phyloP scores from a whole-genome alignment of 306 rosid species.

The Potentilla sterilis region DNA sequence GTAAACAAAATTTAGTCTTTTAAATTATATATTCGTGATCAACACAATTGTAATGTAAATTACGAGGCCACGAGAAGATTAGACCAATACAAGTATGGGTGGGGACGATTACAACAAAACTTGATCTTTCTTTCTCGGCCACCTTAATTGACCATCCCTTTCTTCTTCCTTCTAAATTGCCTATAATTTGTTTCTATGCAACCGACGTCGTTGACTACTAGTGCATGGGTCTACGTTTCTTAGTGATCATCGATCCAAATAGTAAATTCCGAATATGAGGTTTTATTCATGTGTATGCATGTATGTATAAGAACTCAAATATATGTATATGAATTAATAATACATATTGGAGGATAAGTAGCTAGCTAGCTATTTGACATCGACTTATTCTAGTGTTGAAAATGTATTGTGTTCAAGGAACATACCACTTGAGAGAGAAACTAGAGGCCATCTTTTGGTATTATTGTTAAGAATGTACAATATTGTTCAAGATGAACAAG shows the following conservation, averaged over 20 bases:
- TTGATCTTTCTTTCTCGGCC: slow-evolving; percentile 18
- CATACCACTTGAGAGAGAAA: neutral
- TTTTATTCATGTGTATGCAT: no score
- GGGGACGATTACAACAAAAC: slow-evolving; percentile 3
- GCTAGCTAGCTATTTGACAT: no score
- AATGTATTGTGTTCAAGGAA: no score
- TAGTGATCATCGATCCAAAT: neutral
- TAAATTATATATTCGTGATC: neutral
- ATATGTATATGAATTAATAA: no score
- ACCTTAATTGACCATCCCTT: slow-evolving; percentile 36
- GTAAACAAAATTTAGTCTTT: no score
- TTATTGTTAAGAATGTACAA: neutral
- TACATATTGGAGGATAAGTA: no score
- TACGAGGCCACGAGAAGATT: neutral
- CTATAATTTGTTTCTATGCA: neutral
- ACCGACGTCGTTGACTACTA: slow-evolving; percentile 14
- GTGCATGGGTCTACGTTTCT: neutral
- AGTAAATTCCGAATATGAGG: neutral
- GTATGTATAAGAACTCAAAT: no score
- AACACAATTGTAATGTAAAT: neutral
- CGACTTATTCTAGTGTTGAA: no score
- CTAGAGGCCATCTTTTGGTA: neutral
- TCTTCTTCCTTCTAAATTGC: neutral
- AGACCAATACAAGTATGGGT: neutral
- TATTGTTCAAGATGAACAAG: neutral